Base-by-base conservation (phyloP, 306 rosid genomes). In the Gastrolobium villosum region DNA sequence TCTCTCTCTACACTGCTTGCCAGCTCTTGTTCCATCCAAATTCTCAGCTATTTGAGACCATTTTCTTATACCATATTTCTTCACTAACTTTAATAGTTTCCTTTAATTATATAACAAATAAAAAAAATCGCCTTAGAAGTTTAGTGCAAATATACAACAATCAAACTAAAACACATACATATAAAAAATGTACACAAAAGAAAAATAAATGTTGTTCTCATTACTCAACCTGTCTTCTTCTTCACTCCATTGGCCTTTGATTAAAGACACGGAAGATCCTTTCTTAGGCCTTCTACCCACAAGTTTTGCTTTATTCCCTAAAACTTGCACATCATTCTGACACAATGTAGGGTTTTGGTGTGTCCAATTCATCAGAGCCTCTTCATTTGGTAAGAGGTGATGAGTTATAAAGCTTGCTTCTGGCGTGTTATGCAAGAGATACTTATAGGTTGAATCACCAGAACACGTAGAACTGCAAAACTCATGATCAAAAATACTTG, bases 161-260 rank as follows among this genome's bases (percentile, higher is more conserved):
- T 1, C 5, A 37, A 56, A 59, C 1, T 60, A 14, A 45, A 28
- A 57, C 6, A 4, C 9, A 32, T n/a, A 46, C 0, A 31, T 45
- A 6, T 10, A 6, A 2, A 53, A 65, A 14, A 40, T 4, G n/a
- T 31, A 34, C 8, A 61, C 0, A 49, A 0, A n/a, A 9, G 13
- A n/a, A 15, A 14, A 40, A 3, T 1, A 74, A 7, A 0, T 2
- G 3, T 34, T 10, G 7, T 61, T 76, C 6, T 43, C 43, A 32
- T 53, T 69, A 61, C 64, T 59, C 26, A 37, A 93, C 99, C 90
- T 95, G 83, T 95, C 98, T 85, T 95, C 99, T 77, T 91, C 97
- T 2, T 87, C 89, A 11, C 88, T 87, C 99, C 98, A 95, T 36
- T 93, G 96, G 11, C 99, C 98, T 85, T 93, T 95, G 81, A 93